Evolutionary conservation across 1,284 basidiomycete species (phyloP), one percentile per base, ranked within the genome.

Genomic region (Ustilago xerochloae): DNA sequence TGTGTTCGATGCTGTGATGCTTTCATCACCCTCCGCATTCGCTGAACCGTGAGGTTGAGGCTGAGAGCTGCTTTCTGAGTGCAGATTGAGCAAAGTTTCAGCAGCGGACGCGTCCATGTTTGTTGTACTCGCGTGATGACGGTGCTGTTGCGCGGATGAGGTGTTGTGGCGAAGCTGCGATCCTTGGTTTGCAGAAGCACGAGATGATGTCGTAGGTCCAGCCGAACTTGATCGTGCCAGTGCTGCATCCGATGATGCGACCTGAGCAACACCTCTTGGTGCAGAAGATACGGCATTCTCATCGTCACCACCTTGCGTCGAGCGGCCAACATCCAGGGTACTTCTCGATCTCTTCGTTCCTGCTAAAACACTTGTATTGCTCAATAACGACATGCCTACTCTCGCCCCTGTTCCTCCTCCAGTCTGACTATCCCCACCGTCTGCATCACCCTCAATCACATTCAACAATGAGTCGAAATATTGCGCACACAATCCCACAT

Each of bases 391-490:
- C 20, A 53, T 48, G 2, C 50, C 57, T 47, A 29, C 26, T 18
- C 65, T 57, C 38, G 38, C 41, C 15, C 39, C 41, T 10, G 12
- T 43, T 22, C 26, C 59, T 9, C n/a, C n/a, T n/a, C n/a, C n/a
- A n/a, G 49, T 16, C 6, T 39, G 18, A 22, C 45, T 35, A 24
- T 47, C 39, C 12, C 20, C 43, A 6, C 30, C 47, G 7, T 50
- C 52, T 1, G 32, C 18, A 15, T 72, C 69, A 4, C 65, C 71
- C 15, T 74, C 71, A n/a, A 74, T 69, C 2, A 74, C 71, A 28
- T 68, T 68, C 20, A 74, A 43, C 45, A 74, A 30, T 29, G 65
- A 68, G 35, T 68, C 71, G 56, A 74, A 68, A 59, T 74, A 74
- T 48, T 59, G 62, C 29, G 65, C 65, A 26, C 71, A 74, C 50